A percentile compares a stretch with the other conserved stretches of the same genome.
phyloP scores from a whole-genome alignment of 1,139 yeast species.

The Arxiozyma slooffiae region DNA sequence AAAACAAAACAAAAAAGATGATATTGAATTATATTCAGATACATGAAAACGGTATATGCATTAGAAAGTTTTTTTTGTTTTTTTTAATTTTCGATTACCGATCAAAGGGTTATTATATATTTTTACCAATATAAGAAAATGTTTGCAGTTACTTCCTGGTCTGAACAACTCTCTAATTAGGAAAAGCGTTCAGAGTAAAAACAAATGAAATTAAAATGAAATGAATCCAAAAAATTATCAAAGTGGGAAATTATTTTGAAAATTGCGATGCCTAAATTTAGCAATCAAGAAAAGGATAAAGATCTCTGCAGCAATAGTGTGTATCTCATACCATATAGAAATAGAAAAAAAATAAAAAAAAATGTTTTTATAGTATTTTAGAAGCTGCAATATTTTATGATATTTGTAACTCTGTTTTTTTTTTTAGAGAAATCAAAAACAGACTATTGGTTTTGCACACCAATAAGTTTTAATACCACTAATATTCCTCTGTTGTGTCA shows the following conservation, averaged over 20 bases:
- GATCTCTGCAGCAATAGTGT: background rate
- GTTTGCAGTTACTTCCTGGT: background rate
- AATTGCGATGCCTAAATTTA: background rate
- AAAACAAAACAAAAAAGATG: no score
- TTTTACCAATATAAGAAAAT: background rate
- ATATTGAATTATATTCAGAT: background rate
- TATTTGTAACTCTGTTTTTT: background rate
- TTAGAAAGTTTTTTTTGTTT: background rate
- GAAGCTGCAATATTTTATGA: background rate
- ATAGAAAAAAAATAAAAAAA: background rate
- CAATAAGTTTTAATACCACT: background rate
- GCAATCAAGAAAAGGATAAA: background rate
- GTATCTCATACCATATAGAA: background rate
- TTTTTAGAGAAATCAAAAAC: no score
- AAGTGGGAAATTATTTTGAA: no score
- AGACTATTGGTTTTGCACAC: background rate
- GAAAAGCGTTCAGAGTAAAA: background rate
- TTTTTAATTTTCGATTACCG: background rate
- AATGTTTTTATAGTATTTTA: background rate
- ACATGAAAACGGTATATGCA: background rate
- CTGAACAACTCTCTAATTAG: background rate
- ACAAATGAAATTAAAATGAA: background rate
- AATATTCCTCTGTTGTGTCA: background rate
- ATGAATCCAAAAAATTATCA: background rate
- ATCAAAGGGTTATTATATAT: no score